Evolutionary conservation across 306 rosid genomes (phyloP).

Genomic region (Quillaja saponaria): DNA sequence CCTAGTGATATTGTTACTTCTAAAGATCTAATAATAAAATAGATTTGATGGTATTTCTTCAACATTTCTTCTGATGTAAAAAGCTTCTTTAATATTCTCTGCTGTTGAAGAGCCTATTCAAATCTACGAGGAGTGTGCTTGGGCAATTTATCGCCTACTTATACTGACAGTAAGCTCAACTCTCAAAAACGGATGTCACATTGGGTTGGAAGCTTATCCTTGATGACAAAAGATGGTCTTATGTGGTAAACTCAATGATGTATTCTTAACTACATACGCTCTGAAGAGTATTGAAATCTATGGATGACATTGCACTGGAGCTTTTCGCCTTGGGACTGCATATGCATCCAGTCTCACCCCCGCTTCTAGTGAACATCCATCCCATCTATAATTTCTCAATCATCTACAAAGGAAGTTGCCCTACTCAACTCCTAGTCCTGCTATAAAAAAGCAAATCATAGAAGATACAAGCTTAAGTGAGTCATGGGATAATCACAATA

Average conservation of each 20-base stretch:
- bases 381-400: constrained; percentile 64
- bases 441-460: constrained; percentile 6
- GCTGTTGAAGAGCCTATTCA: no score
- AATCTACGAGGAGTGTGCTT: no score
- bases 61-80: no score
- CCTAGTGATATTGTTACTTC: constrained; percentile 5
- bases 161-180: no score
- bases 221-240: no score
- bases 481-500: neutral
- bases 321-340: constrained; percentile 51
- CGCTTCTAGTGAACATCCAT: constrained; percentile 57
- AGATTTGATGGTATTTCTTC: neutral
- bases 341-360: constrained; percentile 61
- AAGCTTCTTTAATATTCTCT: no score
- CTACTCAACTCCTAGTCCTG: constrained; percentile 57
- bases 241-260: no score
- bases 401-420: constrained; percentile 54
- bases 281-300: constrained; percentile 35
- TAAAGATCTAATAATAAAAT: neutral
- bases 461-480: constrained; percentile 8
- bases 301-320: constrained; percentile 39
- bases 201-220: no score
- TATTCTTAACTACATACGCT: neutral
- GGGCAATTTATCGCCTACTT: no score
- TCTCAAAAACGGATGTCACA: no score